phyloP scores from a whole-genome alignment of 176 grass and related monocot genomes.

The Tillandsia fasciculata region DNA sequence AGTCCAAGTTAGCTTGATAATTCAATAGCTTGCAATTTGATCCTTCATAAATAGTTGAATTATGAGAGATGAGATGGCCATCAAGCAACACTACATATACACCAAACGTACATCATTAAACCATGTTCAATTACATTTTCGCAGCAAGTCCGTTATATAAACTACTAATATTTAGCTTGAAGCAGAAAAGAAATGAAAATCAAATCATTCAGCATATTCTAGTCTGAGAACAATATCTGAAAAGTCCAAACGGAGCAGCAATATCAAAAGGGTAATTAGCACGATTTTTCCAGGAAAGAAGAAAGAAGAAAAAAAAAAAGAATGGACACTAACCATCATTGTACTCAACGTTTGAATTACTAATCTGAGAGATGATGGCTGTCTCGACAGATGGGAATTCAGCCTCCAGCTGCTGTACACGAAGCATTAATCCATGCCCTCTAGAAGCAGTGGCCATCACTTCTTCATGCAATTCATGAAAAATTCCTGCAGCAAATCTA shows the following conservation, averaged over 20 bases:
- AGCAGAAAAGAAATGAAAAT: not conserved
- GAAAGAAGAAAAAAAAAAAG: not conserved
- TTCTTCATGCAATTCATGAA: constrained; percentile 93
- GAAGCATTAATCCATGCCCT: constrained; percentile 84
- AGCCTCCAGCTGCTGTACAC: constrained; percentile 77
- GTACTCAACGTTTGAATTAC: constrained; percentile 46
- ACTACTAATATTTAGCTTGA: not conserved
- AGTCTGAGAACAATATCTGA: not conserved
- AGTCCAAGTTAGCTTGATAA: not conserved
- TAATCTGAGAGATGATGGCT: constrained; percentile 51
- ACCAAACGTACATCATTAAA: too few species aligned
- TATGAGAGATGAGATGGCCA: not conserved
- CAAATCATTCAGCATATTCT: not conserved
- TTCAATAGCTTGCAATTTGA: not conserved
- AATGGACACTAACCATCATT: constrained; percentile 47
- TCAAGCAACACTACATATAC: not conserved
- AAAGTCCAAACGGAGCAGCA: too few species aligned
- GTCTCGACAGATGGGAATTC: constrained; percentile 79
- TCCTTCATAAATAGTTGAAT: not conserved
- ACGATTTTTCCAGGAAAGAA: not conserved
- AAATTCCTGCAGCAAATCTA: constrained; percentile 96
- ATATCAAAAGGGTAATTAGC: too few species aligned
- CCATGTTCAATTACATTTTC: too few species aligned
- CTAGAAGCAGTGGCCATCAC: constrained; percentile 76
- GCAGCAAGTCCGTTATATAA: too few species aligned